Percentiles rank a stretch among this genome's conserved stretches.
phyloP scores from a whole-genome alignment of 2,329 filamentous ascomycete genomes.

The Aureobasidium sp. region DNA sequence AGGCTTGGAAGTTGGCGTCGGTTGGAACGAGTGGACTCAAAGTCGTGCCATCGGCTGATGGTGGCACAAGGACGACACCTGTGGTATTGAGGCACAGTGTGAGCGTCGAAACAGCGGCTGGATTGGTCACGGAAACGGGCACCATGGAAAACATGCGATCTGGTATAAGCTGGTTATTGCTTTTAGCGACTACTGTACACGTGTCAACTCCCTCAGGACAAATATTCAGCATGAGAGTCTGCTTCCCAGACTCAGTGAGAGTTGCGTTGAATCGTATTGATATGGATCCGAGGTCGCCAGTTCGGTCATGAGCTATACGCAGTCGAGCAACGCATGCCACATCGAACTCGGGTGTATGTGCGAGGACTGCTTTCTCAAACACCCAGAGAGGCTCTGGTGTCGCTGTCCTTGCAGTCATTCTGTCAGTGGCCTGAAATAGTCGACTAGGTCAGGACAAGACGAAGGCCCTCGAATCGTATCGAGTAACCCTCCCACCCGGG shows the following conservation, averaged over 20 bases:
- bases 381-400: not conserved
- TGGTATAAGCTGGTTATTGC: slow-evolving; percentile 3
- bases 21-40: not conserved
- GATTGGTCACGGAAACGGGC: not conserved
- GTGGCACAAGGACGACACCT: not conserved
- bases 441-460: not conserved
- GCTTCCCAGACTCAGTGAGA: not conserved
- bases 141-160: not conserved
- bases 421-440: not conserved
- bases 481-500: slow-evolving; percentile 15
- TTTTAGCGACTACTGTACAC: slow-evolving; percentile 3
- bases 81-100: not conserved
- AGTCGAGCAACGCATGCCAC: slow-evolving; percentile 4
- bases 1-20: not conserved
- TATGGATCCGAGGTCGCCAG: not conserved
- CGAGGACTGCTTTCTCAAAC: slow-evolving; percentile 7
- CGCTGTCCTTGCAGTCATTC: not conserved
- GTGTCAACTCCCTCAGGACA: not conserved
- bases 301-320: not conserved
- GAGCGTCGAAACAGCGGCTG: slow-evolving; percentile 1
- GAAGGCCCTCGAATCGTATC: slow-evolving; percentile 8
- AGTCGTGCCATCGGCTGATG: not conserved
- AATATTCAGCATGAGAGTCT: slow-evolving; percentile 1
- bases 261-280: not conserved
- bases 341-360: not conserved